Evolutionary conservation across 1,284 basidiomycete species (phyloP).

Genomic region (Boletellus sp.): DNA sequence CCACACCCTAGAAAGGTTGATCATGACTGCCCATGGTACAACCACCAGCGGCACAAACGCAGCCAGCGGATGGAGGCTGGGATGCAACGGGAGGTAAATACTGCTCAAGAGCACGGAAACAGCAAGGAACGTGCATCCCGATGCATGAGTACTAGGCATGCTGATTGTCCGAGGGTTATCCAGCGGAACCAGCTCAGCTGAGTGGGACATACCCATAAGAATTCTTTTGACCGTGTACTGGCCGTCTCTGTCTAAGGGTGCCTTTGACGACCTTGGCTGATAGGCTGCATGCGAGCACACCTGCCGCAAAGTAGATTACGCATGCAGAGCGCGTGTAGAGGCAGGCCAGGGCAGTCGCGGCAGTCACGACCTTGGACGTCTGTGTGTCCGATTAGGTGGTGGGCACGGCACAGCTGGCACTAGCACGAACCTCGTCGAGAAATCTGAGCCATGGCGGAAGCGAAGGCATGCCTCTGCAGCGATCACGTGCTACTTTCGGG

Average conservation of each 20-base stretch:
- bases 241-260: conserved; percentile 70
- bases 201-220: conserved; percentile 56
- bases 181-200: background rate
- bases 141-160: conserved; percentile 89
- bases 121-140: conserved; percentile 68
- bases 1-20: conserved; percentile 70
- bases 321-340: conserved; percentile 69
- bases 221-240: conserved; percentile 48
- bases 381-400: conserved; percentile 13
- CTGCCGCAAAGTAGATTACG: conserved; percentile 63
- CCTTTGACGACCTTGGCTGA: conserved; percentile 69
- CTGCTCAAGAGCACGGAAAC: conserved; percentile 64
- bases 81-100: conserved; percentile 48
- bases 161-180: conserved; percentile 38
- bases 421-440: conserved; percentile 32
- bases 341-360: conserved; percentile 51
- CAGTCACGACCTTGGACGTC: conserved; percentile 46
- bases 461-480: background rate
- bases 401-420: background rate
- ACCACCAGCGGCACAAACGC: conserved; percentile 45
- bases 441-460: conserved; percentile 24
- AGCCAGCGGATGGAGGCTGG: conserved; percentile 38
- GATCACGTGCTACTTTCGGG: conserved; percentile 20
- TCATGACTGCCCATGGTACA: conserved; percentile 51
- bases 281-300: conserved; percentile 59